Percentiles rank a stretch among this genome's conserved stretches.
Conservation (phyloP, 257 asterid species). For the Solanum pennellii region DNA sequence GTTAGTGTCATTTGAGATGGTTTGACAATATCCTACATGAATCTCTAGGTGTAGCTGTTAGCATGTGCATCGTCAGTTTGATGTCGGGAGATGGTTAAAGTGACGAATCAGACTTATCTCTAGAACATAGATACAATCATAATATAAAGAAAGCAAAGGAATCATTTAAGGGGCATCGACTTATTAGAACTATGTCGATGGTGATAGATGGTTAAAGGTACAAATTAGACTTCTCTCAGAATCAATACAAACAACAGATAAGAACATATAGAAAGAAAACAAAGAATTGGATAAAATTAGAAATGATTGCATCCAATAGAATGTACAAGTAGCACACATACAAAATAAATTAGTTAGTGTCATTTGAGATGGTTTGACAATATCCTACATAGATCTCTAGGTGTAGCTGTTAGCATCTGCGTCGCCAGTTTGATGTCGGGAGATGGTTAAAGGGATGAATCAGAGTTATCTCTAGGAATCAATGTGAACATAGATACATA, state of each 20-base stretch:
- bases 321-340: no score
- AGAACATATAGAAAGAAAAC: no score
- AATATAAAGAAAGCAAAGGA: background rate
- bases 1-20: background rate
- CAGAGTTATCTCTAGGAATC: background rate
- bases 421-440: background rate
- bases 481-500: background rate
- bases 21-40: background rate
- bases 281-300: no score
- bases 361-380: background rate
- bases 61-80: background rate
- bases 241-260: no score
- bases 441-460: background rate
- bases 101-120: background rate
- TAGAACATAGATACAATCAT: background rate
- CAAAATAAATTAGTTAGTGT: no score
- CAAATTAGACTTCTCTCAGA: no score
- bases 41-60: background rate
- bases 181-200: background rate
- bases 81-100: background rate
- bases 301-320: no score
- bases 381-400: background rate
- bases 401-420: background rate
- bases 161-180: background rate
- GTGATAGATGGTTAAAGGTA: no score